These are phyloP conservation scores for Apophysomyces ossiformis DNA, from an alignment of 371 early-diverging fungal genomes.

Conservation along the genomic window DNA sequence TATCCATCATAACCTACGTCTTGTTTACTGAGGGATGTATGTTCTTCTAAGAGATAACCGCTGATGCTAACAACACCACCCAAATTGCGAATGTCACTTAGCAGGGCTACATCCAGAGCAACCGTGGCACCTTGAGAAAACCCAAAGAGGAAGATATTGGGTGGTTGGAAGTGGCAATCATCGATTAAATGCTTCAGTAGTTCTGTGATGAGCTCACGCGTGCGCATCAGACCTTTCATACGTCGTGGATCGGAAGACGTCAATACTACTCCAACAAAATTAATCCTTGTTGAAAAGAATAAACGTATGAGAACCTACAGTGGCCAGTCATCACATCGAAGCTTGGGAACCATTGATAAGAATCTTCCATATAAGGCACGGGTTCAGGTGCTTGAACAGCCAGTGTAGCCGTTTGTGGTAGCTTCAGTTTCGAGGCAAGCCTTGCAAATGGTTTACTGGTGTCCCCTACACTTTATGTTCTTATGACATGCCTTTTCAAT, in stretches of 20 bases:
- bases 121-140: constrained; percentile 77
- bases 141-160: constrained; percentile 68
- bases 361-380: constrained; percentile 66
- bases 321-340: constrained; percentile 66
- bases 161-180: constrained; percentile 48
- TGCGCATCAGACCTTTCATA: constrained; percentile 43
- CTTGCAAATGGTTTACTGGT: constrained; percentile 61
- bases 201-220: constrained; percentile 38
- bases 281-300: not conserved
- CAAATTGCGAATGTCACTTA: constrained; percentile 48
- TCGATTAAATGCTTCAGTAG: constrained; percentile 48
- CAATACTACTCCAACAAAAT: constrained; percentile 35
- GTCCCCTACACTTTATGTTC: constrained; percentile 39
- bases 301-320: constrained; percentile 28
- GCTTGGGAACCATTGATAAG: constrained; percentile 71
- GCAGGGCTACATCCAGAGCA: constrained; percentile 65
- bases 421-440: constrained; percentile 60
- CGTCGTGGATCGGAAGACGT: constrained; percentile 51
- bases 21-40: constrained; percentile 26
- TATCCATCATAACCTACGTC: constrained; percentile 46
- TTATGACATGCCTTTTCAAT: too few relatives aligned
- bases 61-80: constrained; percentile 61
- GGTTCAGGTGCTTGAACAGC: constrained; percentile 68
- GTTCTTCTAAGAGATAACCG: constrained; percentile 62
- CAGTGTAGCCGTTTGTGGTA: constrained; percentile 73